These are phyloP conservation scores for Gymnopilus dilepis DNA, from an alignment of 768 basidiomycete genomes.

Conservation along the genomic window DNA sequence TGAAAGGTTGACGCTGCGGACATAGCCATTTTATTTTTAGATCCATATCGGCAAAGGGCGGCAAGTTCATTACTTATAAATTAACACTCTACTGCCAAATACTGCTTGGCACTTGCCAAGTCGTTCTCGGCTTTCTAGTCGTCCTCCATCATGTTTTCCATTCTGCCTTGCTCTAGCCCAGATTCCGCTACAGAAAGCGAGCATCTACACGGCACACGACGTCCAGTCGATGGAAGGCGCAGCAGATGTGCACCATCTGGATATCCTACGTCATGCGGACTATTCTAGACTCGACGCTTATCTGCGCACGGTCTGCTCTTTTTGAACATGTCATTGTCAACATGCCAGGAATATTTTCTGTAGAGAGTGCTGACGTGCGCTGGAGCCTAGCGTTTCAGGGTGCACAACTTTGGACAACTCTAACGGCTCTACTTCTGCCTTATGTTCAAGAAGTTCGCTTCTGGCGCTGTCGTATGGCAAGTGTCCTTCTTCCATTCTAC, in stretches of 20 bases:
- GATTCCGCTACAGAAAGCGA: too few relatives aligned
- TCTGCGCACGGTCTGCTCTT: neutral
- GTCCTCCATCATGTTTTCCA: too few relatives aligned
- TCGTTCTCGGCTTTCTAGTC: too few relatives aligned
- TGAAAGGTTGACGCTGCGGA: too few relatives aligned
- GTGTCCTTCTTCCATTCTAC: too few relatives aligned
- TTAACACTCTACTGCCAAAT: too few relatives aligned
- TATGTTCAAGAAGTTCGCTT: neutral
- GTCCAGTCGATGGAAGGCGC: neutral
- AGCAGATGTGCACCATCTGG: too few relatives aligned
- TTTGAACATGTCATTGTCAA: slow-evolving; percentile 2
- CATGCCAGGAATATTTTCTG: neutral
- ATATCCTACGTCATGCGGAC: neutral
- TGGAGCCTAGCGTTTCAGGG: neutral
- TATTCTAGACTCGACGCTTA: neutral
- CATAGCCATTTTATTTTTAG: too few relatives aligned
- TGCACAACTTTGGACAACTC: neutral
- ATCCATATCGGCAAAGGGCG: too few relatives aligned
- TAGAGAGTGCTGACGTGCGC: neutral
- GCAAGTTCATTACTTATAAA: too few relatives aligned
- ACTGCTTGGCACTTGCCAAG: too few relatives aligned
- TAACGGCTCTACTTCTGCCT: neutral
- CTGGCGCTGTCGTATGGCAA: neutral
- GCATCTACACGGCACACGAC: neutral
- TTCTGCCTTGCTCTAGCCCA: too few relatives aligned